phyloP scores from a whole-genome alignment of 345 rosid genomes.

The Laguncularia racemosa region DNA sequence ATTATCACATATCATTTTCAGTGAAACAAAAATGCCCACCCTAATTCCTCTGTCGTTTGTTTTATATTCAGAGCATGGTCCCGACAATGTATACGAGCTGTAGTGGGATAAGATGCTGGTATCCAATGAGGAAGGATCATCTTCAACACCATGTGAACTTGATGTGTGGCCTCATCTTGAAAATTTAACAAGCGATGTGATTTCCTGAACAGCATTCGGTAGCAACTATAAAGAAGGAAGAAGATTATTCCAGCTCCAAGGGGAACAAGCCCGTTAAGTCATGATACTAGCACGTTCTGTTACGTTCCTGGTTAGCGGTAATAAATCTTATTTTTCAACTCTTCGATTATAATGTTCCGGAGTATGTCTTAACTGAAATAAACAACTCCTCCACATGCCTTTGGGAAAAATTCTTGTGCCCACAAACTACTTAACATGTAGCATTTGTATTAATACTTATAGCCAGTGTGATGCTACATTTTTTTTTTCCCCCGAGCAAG shows the following conservation, averaged over 20 bases:
- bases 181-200: slow-evolving; percentile 31
- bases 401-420: no score
- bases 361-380: no score
- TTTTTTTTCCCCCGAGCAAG: no score
- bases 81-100: neutral
- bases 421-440: no score
- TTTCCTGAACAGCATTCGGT: slow-evolving; percentile 44
- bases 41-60: no score
- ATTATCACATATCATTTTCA: no score
- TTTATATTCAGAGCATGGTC: no score
- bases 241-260: slow-evolving; percentile 23
- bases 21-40: no score
- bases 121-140: neutral
- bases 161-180: slow-evolving; percentile 37
- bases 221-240: slow-evolving; percentile 7
- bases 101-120: neutral
- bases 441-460: no score
- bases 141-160: neutral
- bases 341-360: no score
- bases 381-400: no score
- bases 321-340: neutral
- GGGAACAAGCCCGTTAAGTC: neutral
- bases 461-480: no score
- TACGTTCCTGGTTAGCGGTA: slow-evolving; percentile 33
- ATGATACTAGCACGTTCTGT: neutral